phyloP scores from a whole-genome alignment of 352 stramenopile species.

The Peronospora farinosa region DNA sequence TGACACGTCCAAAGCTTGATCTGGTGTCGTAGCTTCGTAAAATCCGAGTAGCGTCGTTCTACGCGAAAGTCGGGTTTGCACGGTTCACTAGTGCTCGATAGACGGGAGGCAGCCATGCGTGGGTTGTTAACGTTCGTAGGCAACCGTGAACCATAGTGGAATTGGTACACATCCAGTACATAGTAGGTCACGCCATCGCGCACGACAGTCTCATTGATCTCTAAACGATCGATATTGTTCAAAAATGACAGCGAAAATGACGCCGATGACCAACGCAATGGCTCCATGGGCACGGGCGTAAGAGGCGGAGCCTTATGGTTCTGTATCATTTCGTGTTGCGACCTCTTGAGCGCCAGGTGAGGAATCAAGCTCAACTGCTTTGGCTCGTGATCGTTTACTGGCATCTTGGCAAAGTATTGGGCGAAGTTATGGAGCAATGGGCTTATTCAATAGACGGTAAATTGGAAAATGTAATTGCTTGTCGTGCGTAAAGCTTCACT shows the following conservation, averaged over 20 bases:
- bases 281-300: conserved; percentile 34
- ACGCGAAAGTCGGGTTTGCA: conserved; percentile 45
- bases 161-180: conserved; percentile 48
- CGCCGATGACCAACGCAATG: conserved; percentile 30
- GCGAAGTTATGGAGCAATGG: not conserved
- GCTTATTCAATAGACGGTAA: too few relatives aligned
- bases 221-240: conserved; percentile 44
- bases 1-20: conserved; percentile 38
- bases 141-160: conserved; percentile 42
- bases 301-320: conserved; percentile 32
- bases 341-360: conserved; percentile 22
- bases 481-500: too few relatives aligned
- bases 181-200: conserved; percentile 46
- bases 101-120: conserved; percentile 23
- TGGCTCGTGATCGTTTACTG: conserved; percentile 10
- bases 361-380: conserved; percentile 31
- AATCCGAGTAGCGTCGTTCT: conserved; percentile 61
- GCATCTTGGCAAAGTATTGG: conserved; percentile 3
- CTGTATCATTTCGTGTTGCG: conserved; percentile 18
- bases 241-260: conserved; percentile 40
- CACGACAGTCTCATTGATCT: conserved; percentile 40
- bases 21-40: conserved; percentile 41
- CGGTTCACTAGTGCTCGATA: conserved; percentile 16
- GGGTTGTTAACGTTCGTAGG: conserved; percentile 43
- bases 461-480: too few relatives aligned